Percentiles rank a stretch among this genome's conserved stretches.
Conservation (phyloP, 2,329 filamentous ascomycete species). For the Sporothrix inflata region DNA sequence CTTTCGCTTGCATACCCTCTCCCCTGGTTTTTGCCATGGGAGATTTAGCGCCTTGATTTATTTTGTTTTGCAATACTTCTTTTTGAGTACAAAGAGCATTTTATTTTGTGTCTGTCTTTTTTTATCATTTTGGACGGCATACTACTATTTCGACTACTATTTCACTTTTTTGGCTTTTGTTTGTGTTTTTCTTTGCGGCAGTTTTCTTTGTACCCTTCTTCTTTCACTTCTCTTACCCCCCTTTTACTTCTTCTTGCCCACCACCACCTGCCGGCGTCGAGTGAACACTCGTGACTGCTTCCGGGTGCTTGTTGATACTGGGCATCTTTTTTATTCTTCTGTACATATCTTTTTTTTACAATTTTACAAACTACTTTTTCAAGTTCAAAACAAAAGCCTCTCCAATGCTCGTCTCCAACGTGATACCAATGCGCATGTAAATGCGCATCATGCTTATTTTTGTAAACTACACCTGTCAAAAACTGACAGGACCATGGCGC, state of each 20-base stretch:
- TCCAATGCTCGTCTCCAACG: background rate
- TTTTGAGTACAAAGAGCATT: constrained; percentile 9
- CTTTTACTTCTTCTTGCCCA: background rate
- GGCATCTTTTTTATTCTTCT: background rate
- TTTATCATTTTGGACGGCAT: background rate
- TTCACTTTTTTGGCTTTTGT: background rate
- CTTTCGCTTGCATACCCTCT: background rate
- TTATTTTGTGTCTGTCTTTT: constrained; percentile 18
- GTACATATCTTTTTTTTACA: constrained; percentile 14
- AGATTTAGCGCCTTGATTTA: background rate
- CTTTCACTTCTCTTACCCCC: background rate
- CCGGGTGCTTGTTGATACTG: constrained; percentile 7
- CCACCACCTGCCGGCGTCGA: constrained; percentile 11
- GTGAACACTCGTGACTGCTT: constrained; percentile 3
- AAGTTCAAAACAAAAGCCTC: background rate
- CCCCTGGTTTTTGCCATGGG: background rate
- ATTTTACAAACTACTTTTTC: background rate
- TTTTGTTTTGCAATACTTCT: constrained; percentile 7
- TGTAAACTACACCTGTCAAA: too few species aligned
- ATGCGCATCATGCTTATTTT: background rate
- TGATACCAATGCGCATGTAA: background rate
- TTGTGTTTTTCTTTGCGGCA: constrained; percentile 11
- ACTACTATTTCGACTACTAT: background rate
- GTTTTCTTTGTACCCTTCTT: background rate
- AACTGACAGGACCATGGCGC: too few species aligned